A percentile compares a stretch with the other conserved stretches of the same genome.
Conservation (phyloP, 2,329 filamentous ascomycete species). For the Rhexocercosporidium sp. region DNA sequence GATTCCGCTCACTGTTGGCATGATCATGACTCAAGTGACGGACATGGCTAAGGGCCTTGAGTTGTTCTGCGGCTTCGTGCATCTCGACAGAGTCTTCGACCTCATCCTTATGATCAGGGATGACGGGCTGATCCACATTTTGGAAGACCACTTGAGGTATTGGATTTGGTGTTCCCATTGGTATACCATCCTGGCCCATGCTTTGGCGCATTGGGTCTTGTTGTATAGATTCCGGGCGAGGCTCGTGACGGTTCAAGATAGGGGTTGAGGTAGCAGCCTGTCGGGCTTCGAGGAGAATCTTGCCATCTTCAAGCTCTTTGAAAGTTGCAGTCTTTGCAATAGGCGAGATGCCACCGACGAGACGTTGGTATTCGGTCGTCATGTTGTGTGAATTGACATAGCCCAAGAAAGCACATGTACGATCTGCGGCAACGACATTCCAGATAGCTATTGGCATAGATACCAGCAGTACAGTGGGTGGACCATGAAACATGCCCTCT, state of each 20-base stretch:
- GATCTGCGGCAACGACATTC: conserved; percentile 69
- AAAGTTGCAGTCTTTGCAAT: conserved; percentile 50
- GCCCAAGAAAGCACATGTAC: conserved; percentile 69
- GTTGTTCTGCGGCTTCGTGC: conserved; percentile 70
- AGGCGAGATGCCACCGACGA: conserved; percentile 53
- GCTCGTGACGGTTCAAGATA: conserved; percentile 51
- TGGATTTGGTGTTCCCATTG: conserved; percentile 36
- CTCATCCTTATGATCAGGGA: conserved; percentile 50
- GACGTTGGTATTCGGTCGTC: conserved; percentile 65
- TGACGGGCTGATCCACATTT: conserved; percentile 31
- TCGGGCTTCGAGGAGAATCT: conserved; percentile 55
- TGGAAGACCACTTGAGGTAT: conserved; percentile 37
- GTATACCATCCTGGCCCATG: conserved; percentile 34
- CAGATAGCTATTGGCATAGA: conserved; percentile 69
- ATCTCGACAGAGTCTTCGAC: conserved; percentile 71
- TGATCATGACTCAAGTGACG: conserved; percentile 58
- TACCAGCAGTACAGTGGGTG: conserved; percentile 68
- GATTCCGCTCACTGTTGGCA: conserved; percentile 38
- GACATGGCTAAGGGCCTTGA: conserved; percentile 69
- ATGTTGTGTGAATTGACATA: conserved; percentile 72
- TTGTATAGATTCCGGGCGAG: conserved; percentile 28
- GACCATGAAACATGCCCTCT: conserved; percentile 71
- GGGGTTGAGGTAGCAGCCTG: conserved; percentile 43
- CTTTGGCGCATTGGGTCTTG: conserved; percentile 28
- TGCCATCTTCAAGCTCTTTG: conserved; percentile 62